Evolutionary conservation across 2,329 filamentous ascomycete species (phyloP).

Genomic region (Cyphellophora europaea): DNA sequence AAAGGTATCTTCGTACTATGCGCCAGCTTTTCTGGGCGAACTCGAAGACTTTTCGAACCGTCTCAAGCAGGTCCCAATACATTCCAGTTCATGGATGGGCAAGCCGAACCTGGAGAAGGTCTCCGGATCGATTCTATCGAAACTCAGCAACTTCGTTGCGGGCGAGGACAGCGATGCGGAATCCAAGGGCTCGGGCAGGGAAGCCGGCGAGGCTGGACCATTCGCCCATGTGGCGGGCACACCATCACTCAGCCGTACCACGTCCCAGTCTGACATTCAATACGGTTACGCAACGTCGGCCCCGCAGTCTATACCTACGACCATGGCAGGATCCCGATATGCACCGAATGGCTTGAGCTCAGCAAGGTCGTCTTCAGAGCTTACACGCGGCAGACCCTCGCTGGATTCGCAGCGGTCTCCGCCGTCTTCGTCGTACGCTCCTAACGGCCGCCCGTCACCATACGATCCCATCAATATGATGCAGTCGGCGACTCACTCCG

Average conservation of each 20-base stretch:
- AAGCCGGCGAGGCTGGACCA: slow-evolving; percentile 58
- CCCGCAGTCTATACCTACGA: slow-evolving; percentile 24
- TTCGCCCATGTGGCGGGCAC: slow-evolving; percentile 74
- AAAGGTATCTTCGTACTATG: slow-evolving; percentile 77
- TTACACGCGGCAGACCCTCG: slow-evolving; percentile 39
- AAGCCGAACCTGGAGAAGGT: slow-evolving; percentile 96
- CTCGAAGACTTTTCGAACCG: slow-evolving; percentile 78
- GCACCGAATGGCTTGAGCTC: slow-evolving; percentile 35
- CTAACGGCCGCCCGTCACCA: slow-evolving; percentile 23
- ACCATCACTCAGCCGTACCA: slow-evolving; percentile 63
- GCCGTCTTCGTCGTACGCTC: slow-evolving; percentile 23
- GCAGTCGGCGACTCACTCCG: slow-evolving; percentile 4
- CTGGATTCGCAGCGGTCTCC: slow-evolving; percentile 36
- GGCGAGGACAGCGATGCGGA: slow-evolving; percentile 71
- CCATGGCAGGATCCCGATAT: slow-evolving; percentile 30
- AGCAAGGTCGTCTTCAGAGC: slow-evolving; percentile 42
- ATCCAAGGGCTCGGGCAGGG: slow-evolving; percentile 48
- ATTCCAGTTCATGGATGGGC: slow-evolving; percentile 80
- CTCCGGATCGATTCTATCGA: slow-evolving; percentile 78
- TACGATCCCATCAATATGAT: slow-evolving; percentile 18
- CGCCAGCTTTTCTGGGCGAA: slow-evolving; percentile 60
- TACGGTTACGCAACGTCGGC: slow-evolving; percentile 50
- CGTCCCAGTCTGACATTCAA: slow-evolving; percentile 65
- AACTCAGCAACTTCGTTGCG: slow-evolving; percentile 92
- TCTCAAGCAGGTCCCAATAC: slow-evolving; percentile 75